These are phyloP conservation scores for Boletales sp. DNA, from an alignment of 768 basidiomycete species.

Conservation along the genomic window DNA sequence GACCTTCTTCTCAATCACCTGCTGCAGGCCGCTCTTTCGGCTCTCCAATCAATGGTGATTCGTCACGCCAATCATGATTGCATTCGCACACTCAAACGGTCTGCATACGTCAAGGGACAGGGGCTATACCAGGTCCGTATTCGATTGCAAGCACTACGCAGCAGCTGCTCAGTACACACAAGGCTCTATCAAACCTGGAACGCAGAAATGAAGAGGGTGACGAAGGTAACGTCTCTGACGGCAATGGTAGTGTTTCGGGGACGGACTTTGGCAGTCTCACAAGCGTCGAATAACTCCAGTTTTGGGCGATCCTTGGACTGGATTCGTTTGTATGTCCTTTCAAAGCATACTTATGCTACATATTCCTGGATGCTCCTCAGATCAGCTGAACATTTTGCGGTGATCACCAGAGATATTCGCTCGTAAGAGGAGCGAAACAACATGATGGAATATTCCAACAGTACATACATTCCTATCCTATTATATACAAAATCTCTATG, in stretches of 20 bases:
- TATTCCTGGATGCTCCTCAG: background rate
- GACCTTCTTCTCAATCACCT: constrained; percentile 30
- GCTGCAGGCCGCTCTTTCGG: constrained; percentile 33
- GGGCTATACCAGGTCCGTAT: constrained; percentile 18
- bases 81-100: constrained; percentile 34
- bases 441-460: no score
- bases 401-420: background rate
- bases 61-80: constrained; percentile 38
- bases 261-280: constrained; percentile 49
- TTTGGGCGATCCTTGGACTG: background rate
- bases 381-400: background rate
- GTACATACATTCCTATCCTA: no score
- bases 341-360: background rate
- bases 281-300: constrained; percentile 40
- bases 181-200: constrained; percentile 12
- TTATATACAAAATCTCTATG: constrained; percentile 5
- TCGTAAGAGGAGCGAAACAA: background rate
- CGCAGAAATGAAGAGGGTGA: constrained; percentile 18
- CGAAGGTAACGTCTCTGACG: constrained; percentile 35
- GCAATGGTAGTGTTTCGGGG: constrained; percentile 37
- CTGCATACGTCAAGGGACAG: constrained; percentile 31
- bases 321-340: constrained; percentile 5
- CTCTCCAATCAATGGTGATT: constrained; percentile 47
- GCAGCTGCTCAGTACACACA: constrained; percentile 19
- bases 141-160: constrained; percentile 18